phyloP scores from a whole-genome alignment of 257 asterid genomes.

The Salvia splendens region DNA sequence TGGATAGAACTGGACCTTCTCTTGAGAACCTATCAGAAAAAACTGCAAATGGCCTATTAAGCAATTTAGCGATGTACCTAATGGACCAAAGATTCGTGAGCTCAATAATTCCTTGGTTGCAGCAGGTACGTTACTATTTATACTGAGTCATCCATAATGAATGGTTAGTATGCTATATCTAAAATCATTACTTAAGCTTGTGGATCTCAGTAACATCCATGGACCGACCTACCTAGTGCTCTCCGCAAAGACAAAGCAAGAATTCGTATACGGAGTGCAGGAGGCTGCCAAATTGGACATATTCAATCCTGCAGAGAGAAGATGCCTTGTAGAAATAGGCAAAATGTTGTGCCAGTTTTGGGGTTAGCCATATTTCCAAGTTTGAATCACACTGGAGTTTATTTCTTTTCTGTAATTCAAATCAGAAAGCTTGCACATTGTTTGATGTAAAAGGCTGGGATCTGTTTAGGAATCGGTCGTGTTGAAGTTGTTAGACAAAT shows the following conservation, averaged over 20 bases:
- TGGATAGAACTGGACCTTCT: constrained; percentile 88
- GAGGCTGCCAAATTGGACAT: constrained; percentile 56
- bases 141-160: not conserved
- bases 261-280: constrained; percentile 59
- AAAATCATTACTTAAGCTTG: constrained; percentile 49
- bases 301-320: constrained; percentile 64
- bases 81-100: constrained; percentile 71
- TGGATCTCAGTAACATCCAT: constrained; percentile 59
- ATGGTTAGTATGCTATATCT: constrained; percentile 10
- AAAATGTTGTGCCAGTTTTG: constrained; percentile 60
- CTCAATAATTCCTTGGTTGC: constrained; percentile 86
- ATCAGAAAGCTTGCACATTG: constrained; percentile 15
- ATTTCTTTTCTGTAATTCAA: constrained; percentile 23
- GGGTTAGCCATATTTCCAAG: constrained; percentile 55
- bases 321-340: constrained; percentile 60
- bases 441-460: constrained; percentile 13
- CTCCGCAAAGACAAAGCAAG: constrained; percentile 66
- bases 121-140: constrained; percentile 65
- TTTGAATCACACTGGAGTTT: constrained; percentile 25
- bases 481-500: constrained; percentile 17
- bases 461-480: constrained; percentile 9
- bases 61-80: constrained; percentile 61
- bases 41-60: constrained; percentile 63
- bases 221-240: constrained; percentile 59
- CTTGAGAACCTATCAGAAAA: constrained; percentile 68